These are phyloP conservation scores for Tilletia walkeri DNA, from an alignment of 1,284 basidiomycete species.

Conservation along the genomic window DNA sequence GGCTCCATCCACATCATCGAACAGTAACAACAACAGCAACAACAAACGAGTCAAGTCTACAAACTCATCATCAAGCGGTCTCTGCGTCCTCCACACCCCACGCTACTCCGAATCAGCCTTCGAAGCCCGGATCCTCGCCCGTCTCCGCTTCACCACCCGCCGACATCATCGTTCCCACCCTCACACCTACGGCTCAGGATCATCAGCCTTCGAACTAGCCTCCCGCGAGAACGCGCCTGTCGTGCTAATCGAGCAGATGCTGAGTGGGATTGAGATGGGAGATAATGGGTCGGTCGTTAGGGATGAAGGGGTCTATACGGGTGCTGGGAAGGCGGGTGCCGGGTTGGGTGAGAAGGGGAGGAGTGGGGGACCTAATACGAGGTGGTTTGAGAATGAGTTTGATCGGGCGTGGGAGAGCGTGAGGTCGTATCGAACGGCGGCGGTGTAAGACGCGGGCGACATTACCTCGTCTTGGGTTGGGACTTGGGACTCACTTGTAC, in stretches of 20 bases:
- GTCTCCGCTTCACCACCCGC: not conserved
- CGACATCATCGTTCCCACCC: slow-evolving; percentile 21
- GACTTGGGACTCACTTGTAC: not conserved
- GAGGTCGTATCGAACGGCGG: not conserved
- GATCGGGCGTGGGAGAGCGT: slow-evolving; percentile 5
- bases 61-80: slow-evolving; percentile 48
- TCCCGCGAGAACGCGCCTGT: slow-evolving; percentile 38
- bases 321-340: not conserved
- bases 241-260: slow-evolving; percentile 42
- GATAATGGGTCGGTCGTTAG: slow-evolving; percentile 4
- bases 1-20: slow-evolving; percentile 65
- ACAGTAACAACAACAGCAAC: not conserved
- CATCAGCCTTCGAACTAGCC: slow-evolving; percentile 44
- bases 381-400: slow-evolving; percentile 15
- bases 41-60: too few relatives aligned
- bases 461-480: not conserved
- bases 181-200: slow-evolving; percentile 27
- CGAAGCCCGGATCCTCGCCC: slow-evolving; percentile 32
- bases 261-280: slow-evolving; percentile 37
- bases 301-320: not conserved
- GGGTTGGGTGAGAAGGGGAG: not conserved
- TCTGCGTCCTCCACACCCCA: slow-evolving; percentile 83
- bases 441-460: not conserved
- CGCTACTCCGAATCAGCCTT: slow-evolving; percentile 40
- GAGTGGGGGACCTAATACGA: slow-evolving; percentile 2